Evolutionary conservation across 2,329 filamentous ascomycete genomes (phyloP).

Genomic region (Polychaeton citri): DNA sequence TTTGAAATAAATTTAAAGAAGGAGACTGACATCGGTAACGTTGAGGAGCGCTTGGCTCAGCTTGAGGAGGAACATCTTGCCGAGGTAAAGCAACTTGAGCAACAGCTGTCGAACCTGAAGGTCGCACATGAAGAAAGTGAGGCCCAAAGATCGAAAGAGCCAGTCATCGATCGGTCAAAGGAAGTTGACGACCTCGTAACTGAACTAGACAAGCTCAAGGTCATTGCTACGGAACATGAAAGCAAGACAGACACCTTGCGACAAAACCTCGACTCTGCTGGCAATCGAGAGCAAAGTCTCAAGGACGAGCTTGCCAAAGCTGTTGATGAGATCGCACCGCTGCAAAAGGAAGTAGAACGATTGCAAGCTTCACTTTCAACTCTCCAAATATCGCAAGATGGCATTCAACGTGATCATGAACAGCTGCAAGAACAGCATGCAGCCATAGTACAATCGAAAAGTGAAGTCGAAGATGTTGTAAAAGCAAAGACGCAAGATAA

Average conservation of each 20-base stretch:
- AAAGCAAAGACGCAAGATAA: conserved; percentile 6
- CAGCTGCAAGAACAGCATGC: not conserved
- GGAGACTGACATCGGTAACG: too few relatives aligned
- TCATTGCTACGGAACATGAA: not conserved
- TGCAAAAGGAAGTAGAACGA: conserved; percentile 3
- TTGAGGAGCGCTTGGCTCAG: too few relatives aligned
- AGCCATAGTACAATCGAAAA: not conserved
- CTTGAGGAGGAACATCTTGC: too few relatives aligned
- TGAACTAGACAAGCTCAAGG: not conserved
- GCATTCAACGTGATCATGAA: not conserved
- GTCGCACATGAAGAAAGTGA: not conserved
- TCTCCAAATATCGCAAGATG: not conserved
- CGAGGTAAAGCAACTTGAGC: too few relatives aligned
- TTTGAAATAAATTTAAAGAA: too few relatives aligned
- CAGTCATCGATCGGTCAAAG: not conserved
- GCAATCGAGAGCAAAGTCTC: not conserved
- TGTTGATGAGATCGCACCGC: not conserved
- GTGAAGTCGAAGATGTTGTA: conserved; percentile 6
- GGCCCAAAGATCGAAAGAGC: too few relatives aligned
- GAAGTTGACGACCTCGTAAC: not conserved
- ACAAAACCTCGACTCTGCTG: not conserved
- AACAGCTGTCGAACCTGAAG: not conserved
- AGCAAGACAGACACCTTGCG: not conserved
- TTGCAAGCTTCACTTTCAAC: not conserved
- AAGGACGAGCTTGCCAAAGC: not conserved